These are phyloP conservation scores for Cladosporium sp. DNA, from an alignment of 2,329 filamentous ascomycete genomes.

Conservation along the genomic window DNA sequence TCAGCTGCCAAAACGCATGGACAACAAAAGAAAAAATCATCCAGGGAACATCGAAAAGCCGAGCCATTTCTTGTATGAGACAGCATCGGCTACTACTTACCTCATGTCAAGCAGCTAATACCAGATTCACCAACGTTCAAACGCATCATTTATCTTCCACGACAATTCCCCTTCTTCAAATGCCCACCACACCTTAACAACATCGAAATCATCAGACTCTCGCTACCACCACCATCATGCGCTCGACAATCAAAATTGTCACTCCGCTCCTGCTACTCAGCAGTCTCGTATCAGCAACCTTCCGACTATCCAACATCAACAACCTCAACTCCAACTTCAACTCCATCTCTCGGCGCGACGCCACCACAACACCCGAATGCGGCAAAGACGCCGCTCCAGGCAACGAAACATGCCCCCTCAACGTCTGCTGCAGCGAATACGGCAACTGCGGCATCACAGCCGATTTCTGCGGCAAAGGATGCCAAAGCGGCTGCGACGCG, in stretches of 20 bases:
- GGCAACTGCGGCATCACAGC: constrained; percentile 17
- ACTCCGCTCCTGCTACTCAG: neutral
- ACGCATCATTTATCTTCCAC: too few species aligned
- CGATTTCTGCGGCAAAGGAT: constrained; percentile 17
- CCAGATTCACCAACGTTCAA: too few species aligned
- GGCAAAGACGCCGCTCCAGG: constrained; percentile 13
- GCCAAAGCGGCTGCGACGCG: constrained; percentile 8
- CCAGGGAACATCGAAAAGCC: too few species aligned
- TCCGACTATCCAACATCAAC: neutral
- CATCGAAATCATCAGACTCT: too few species aligned
- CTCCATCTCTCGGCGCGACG: neutral
- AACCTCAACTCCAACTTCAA: neutral
- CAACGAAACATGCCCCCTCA: constrained; percentile 19
- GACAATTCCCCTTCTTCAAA: too few species aligned
- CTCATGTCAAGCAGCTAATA: too few species aligned
- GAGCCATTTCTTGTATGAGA: too few species aligned
- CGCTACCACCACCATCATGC: too few species aligned
- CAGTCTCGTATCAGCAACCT: neutral
- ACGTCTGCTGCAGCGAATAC: constrained; percentile 18
- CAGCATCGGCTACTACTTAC: too few species aligned
- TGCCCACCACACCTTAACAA: too few species aligned
- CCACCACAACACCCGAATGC: constrained; percentile 13
- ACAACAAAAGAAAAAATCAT: too few species aligned
- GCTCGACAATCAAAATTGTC: neutral
- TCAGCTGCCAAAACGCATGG: too few species aligned